Base-by-base conservation (phyloP, 805 yeast genomes). In the Starmerella ratchasimensis region DNA sequence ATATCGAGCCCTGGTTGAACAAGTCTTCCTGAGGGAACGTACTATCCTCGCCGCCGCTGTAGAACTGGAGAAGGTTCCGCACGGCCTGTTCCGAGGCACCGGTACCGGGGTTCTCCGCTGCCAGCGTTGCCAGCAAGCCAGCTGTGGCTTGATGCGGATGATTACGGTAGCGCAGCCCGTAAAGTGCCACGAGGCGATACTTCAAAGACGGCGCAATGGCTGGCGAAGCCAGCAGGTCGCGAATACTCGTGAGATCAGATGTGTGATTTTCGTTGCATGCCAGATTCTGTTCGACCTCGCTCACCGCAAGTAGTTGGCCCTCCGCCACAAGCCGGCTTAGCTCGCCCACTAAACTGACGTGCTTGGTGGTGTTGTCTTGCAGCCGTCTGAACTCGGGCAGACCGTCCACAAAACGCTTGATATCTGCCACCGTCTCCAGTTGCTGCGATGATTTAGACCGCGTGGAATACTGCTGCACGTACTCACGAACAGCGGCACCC, bases 331-430 rank as follows among this genome's bases (percentile, higher is more conserved):
- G 69, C 41, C 76, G 71, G 52, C 84, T 93, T 38, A 90, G 69
- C 53, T 88, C 96, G 18, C 88, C 72, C 6, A 88, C 86, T 17
- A 90, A 66, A 16, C 93, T 73, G 69, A 90, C 84, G 58, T 90
- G 98, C 52, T 88, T 90, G 22, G 93, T 71, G 9, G 90, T 83
- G 55, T 86, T 88, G 24, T 82, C 75, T 9, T 93, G 80, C 24
- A 88, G 64, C 53, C 80, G 83, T 48, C 83, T 77, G 56, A 81
- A 86, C 55, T 90, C 98, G 1, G 99, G 99, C 52, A 80, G 84
- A 45, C 82, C 82, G 41, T 86, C 94, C 39, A 90, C 74, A 51
- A 88, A 81, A 49, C 75, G 74, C 57, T 88, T 90, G 73, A 90
- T 80, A 52, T 90, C 98, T 15, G 80, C 74, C 32, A 90, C 73